Evolutionary conservation across 768 basidiomycete genomes (phyloP).

Genomic region (Crucibulum laeve): DNA sequence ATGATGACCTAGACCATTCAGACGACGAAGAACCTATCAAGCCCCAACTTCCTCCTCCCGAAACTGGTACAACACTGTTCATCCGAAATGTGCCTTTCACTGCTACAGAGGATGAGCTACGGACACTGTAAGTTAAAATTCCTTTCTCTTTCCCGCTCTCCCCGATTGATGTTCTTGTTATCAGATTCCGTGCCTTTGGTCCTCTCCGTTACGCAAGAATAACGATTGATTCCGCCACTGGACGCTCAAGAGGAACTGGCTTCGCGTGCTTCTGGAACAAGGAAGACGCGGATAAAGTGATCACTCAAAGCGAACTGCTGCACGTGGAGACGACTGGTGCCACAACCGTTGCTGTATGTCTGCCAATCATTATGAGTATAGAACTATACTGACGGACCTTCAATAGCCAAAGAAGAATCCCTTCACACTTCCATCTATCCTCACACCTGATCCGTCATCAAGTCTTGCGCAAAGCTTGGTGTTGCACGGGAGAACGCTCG

Average conservation of each 20-base stretch:
- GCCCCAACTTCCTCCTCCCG: slow-evolving; percentile 75
- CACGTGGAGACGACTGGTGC: slow-evolving; percentile 58
- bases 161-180: slow-evolving; percentile 2
- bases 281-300: slow-evolving; percentile 81
- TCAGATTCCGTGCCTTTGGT: slow-evolving; percentile 88
- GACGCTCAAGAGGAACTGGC: slow-evolving; percentile 89
- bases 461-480: slow-evolving; percentile 79
- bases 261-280: slow-evolving; percentile 98
- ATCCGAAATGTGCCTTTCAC: slow-evolving; percentile 90
- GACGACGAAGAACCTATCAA: slow-evolving; percentile 39
- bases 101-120: slow-evolving; percentile 90
- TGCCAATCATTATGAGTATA: not conserved
- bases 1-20: slow-evolving; percentile 26
- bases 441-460: slow-evolving; percentile 92
- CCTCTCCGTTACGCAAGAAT: slow-evolving; percentile 91
- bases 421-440: slow-evolving; percentile 81
- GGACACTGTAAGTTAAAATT: slow-evolving; percentile 60
- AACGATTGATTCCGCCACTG: slow-evolving; percentile 77
- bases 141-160: not conserved
- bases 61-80: slow-evolving; percentile 89
- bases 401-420: slow-evolving; percentile 71
- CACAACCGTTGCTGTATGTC: slow-evolving; percentile 20
- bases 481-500: slow-evolving; percentile 88
- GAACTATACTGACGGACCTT: not conserved
- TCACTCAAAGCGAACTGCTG: slow-evolving; percentile 75